Percentiles rank a stretch among this genome's conserved stretches.
Conservation (phyloP, 73 alveolate genomes). For the Paramecium sexaurelia region DNA sequence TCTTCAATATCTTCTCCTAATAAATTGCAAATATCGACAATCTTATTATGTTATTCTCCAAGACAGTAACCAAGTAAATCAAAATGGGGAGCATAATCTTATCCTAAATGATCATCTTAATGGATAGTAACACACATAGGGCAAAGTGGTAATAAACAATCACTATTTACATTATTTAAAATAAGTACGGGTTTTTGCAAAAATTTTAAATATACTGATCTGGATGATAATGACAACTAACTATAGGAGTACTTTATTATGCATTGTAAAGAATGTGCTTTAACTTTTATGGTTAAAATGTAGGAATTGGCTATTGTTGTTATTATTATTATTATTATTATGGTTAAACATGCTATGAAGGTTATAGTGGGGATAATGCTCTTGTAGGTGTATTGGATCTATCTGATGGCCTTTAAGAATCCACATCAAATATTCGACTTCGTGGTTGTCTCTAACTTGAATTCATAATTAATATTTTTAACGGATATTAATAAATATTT, state of each 20-base stretch:
- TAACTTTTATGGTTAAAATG: conserved; percentile 7
- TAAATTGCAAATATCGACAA: not conserved
- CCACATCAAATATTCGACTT: not conserved
- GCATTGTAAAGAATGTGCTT: conserved; percentile 14
- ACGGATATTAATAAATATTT: conserved; percentile 4
- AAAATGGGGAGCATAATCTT: conserved; percentile 12
- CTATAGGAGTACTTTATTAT: not conserved
- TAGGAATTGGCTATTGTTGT: not conserved
- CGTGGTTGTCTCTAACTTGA: conserved; percentile 34
- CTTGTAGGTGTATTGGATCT: conserved; percentile 1
- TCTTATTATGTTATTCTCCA: not conserved
- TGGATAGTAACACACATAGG: conserved; percentile 26
- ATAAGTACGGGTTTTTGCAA: not conserved
- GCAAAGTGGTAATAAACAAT: conserved; percentile 11
- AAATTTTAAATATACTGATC: not conserved
- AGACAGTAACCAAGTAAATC: not conserved
- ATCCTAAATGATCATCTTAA: not conserved
- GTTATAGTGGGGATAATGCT: not conserved
- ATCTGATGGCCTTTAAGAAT: not conserved
- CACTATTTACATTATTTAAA: not conserved
- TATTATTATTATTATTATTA: not conserved
- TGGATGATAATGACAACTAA: conserved; percentile 14
- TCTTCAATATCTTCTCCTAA: conserved; percentile 26
- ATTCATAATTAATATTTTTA: not conserved
- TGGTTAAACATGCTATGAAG: not conserved